Base-by-base conservation (phyloP, 1,284 basidiomycete genomes). In the Apiotrichum siamense region DNA sequence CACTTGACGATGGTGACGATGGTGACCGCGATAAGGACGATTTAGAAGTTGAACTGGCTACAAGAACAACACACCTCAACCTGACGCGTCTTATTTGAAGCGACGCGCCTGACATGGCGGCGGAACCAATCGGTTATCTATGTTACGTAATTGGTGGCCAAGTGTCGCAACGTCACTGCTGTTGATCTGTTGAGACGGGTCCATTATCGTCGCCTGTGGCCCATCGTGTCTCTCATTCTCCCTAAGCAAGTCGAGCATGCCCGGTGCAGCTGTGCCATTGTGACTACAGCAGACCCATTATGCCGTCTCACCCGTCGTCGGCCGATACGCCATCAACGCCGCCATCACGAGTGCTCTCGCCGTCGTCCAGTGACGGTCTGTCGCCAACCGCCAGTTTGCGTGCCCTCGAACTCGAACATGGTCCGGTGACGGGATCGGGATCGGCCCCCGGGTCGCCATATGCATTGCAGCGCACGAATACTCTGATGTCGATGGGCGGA, bases 341-440 rank as follows among this genome's bases (percentile, higher is more conserved):
- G 17, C 31, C 47, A 1, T 56, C 49, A 29, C 54, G 57, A 40
- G 42, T 50, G 29, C 52, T 61, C 47, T 69, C 72, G 13, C 72
- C 72, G 13, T 70, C 79, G 32, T 49, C 49, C 4, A 48, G 45
- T 75, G 78, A 38, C 73, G 77, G 15, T 20, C 38, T 25, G 54
- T 70, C 76, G 44, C 83, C 83, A 15, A 75, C 78, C 47, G 83
- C 84, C 53, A 89, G 87, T 3, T 74, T 90, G 50, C 80, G 86
- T 48, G 85, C 84, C 24, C 77, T 91, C 35, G 88, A 91, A 71
- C 73, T 87, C 82, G 35, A 62, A 51, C 39, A 56, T 51, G 7
- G 80, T 44, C 37, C 54, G 35, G 44, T 47, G 41, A 83, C 84
- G 3, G 39, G 32, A 1, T 20, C 84, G 3, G 39, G 32, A 1